A percentile compares a stretch with the other conserved stretches of the same genome.
Evolutionary conservation across 2,329 filamentous ascomycete species (phyloP).

Genomic region (Colletotrichum musicola): DNA sequence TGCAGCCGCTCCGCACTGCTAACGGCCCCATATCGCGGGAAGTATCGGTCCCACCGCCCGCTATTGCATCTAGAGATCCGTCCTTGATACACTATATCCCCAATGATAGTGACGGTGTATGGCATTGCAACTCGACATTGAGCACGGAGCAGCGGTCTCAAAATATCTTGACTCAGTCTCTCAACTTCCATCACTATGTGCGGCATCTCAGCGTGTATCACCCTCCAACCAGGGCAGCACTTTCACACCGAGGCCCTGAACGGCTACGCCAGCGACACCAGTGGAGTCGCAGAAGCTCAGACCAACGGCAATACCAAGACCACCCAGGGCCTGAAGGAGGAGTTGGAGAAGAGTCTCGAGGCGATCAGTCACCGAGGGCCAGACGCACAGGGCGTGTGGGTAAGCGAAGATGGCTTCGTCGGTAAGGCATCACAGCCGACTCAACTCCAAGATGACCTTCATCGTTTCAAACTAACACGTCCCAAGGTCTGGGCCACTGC

Average conservation of each 20-base stretch:
- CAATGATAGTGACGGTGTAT: neutral
- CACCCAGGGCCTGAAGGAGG: neutral
- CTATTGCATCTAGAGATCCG: neutral
- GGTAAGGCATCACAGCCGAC: slow-evolving; percentile 31
- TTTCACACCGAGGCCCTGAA: slow-evolving; percentile 23
- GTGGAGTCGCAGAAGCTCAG: neutral
- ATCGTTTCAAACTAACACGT: neutral
- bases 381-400: slow-evolving; percentile 46
- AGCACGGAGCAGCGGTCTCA: neutral
- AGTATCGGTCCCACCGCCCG: neutral
- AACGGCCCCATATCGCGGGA: neutral
- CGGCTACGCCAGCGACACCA: slow-evolving; percentile 1
- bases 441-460: too few relatives aligned
- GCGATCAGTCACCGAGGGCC: slow-evolving; percentile 47
- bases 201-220: slow-evolving; percentile 26
- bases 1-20: neutral
- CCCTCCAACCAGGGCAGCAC: slow-evolving; percentile 1
- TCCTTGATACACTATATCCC: slow-evolving; percentile 4
- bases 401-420: slow-evolving; percentile 16
- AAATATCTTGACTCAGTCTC: neutral
- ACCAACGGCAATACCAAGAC: neutral
- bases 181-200: neutral
- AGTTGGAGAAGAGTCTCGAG: slow-evolving; percentile 42
- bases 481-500: slow-evolving; percentile 56
- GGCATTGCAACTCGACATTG: too few relatives aligned